Percentiles rank a stretch among this genome's conserved stretches.
phyloP scores from a whole-genome alignment of 176 grass and related monocot genomes.

The Avena atlantica region DNA sequence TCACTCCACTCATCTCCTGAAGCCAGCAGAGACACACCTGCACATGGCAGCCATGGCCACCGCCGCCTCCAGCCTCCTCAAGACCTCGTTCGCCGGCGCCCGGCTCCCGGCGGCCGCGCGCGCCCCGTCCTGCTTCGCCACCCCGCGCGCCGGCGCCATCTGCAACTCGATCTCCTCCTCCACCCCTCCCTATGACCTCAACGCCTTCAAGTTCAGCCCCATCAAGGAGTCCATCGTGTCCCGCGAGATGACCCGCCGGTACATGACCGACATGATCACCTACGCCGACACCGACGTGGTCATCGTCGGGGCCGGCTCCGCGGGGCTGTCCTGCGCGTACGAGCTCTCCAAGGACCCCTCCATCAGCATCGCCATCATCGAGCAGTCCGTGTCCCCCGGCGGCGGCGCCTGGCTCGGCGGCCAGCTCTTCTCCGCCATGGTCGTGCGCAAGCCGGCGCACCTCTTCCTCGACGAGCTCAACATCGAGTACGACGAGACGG shows the following conservation, averaged over 20 bases:
- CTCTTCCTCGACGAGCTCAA: conserved; percentile 87
- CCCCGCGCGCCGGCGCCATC: conserved; percentile 32
- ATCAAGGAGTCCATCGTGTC: conserved; percentile 92
- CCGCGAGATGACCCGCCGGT: conserved; percentile 87
- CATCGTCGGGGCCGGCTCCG: conserved; percentile 85
- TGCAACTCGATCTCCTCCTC: conserved; percentile 51
- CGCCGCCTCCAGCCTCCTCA: conserved; percentile 48
- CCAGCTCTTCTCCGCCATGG: conserved; percentile 98
- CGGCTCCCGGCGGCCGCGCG: not conserved
- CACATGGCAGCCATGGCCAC: conserved; percentile 69
- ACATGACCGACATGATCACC: conserved; percentile 99
- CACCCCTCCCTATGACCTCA: conserved; percentile 71
- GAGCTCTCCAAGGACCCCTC: conserved; percentile 94
- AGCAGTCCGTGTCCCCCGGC: conserved; percentile 96
- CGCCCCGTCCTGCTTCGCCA: not conserved
- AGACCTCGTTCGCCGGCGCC: conserved; percentile 51
- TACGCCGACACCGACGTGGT: conserved; percentile 95
- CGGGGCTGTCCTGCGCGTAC: conserved; percentile 90
- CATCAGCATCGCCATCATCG: conserved; percentile 72
- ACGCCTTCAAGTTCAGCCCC: conserved; percentile 66
- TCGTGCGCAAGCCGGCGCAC: conserved; percentile 92
- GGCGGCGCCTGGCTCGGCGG: conserved; percentile 97
- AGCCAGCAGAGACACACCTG: not conserved
- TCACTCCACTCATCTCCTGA: conserved; percentile 24
- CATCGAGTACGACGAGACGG: conserved; percentile 81